Conservation (phyloP, 2,329 filamentous ascomycete genomes). For the Boeremia lycopersici region DNA sequence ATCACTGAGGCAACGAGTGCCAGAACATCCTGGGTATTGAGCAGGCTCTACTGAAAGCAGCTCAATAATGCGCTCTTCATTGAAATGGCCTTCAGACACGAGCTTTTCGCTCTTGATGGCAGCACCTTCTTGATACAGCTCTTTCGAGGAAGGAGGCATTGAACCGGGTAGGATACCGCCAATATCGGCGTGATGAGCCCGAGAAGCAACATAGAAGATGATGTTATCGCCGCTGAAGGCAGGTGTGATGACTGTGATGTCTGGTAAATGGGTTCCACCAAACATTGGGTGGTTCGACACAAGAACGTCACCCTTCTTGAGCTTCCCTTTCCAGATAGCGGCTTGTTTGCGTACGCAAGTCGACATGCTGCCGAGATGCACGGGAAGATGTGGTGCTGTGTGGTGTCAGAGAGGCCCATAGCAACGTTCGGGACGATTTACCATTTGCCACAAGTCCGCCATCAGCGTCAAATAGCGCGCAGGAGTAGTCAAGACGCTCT, state of each 20-base stretch:
- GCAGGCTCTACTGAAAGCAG: slow-evolving; percentile 76
- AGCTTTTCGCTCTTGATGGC: slow-evolving; percentile 67
- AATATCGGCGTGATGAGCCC: slow-evolving; percentile 84
- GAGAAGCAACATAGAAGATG: slow-evolving; percentile 80
- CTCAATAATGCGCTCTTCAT: slow-evolving; percentile 76
- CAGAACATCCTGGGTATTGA: slow-evolving; percentile 75
- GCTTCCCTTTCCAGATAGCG: slow-evolving; percentile 77
- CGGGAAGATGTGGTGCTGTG: slow-evolving; percentile 74
- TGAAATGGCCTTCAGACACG: slow-evolving; percentile 76
- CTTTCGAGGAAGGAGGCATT: slow-evolving; percentile 77
- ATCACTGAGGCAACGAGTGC: slow-evolving; percentile 78
- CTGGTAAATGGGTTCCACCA: slow-evolving; percentile 81
- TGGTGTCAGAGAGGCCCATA: slow-evolving; percentile 10
- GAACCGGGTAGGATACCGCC: slow-evolving; percentile 81
- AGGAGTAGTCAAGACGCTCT: slow-evolving; percentile 82
- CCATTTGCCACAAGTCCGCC: slow-evolving; percentile 78
- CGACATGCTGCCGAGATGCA: slow-evolving; percentile 84
- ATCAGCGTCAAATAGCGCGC: slow-evolving; percentile 76
- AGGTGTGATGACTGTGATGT: slow-evolving; percentile 81
- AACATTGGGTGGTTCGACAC: slow-evolving; percentile 86
- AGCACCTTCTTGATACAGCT: slow-evolving; percentile 63
- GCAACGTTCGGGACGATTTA: slow-evolving; percentile 22
- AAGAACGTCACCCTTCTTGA: slow-evolving; percentile 80
- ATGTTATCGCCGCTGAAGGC: slow-evolving; percentile 78
- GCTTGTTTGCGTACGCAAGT: slow-evolving; percentile 81